Conservation (phyloP, 2,329 filamentous ascomycete genomes). For the Aspergillus nomiae region DNA sequence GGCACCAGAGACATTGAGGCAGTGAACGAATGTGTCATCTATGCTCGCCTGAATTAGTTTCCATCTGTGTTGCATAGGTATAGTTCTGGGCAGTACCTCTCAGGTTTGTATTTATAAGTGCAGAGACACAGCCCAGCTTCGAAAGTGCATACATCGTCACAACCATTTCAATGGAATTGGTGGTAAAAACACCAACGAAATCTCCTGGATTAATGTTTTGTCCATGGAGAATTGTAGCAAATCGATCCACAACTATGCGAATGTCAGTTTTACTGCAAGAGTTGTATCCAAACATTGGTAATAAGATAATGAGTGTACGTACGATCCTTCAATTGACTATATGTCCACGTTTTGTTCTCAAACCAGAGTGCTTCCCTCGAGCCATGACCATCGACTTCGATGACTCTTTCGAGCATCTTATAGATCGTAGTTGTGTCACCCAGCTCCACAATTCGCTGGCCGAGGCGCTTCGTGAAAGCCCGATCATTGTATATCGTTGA, state of each 20-base stretch:
- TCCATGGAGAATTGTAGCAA: slow-evolving; percentile 45
- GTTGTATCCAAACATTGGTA: not conserved
- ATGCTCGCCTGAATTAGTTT: not conserved
- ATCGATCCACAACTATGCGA: slow-evolving; percentile 44
- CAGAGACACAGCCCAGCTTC: slow-evolving; percentile 48
- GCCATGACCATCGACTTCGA: slow-evolving; percentile 42
- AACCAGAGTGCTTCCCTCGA: slow-evolving; percentile 51
- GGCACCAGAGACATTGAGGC: slow-evolving; percentile 45
- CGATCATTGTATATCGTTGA: slow-evolving; percentile 36
- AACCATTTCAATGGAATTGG: slow-evolving; percentile 54
- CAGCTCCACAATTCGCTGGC: slow-evolving; percentile 37
- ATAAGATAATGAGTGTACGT: slow-evolving; percentile 16
- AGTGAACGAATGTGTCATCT: slow-evolving; percentile 50
- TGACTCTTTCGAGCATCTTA: slow-evolving; percentile 44
- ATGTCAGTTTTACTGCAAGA: slow-evolving; percentile 12
- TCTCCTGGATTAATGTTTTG: slow-evolving; percentile 43
- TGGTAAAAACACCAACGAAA: slow-evolving; percentile 50
- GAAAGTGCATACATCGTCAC: slow-evolving; percentile 48
- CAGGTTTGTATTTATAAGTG: slow-evolving; percentile 51
- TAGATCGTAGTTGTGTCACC: slow-evolving; percentile 46
- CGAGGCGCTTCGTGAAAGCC: slow-evolving; percentile 36
- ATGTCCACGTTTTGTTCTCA: slow-evolving; percentile 52
- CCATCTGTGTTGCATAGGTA: not conserved
- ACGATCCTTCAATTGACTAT: slow-evolving; percentile 47
- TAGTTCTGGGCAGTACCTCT: slow-evolving; percentile 36